Base-by-base conservation (phyloP, 306 rosid genomes). In the Dalbergia oliveri region DNA sequence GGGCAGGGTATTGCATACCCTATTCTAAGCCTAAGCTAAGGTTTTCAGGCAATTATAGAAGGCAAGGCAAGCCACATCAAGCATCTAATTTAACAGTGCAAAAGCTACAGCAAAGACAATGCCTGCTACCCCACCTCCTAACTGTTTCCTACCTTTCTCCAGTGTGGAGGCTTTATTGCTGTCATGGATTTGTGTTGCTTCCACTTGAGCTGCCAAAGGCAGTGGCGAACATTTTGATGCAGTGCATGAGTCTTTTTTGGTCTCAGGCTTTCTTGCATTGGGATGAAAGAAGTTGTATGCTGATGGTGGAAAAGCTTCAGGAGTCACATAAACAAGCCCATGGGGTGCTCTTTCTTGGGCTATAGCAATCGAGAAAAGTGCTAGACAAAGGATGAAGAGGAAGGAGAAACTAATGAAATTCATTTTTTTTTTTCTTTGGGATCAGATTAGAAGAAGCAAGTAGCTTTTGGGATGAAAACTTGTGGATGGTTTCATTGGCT, bases 341-440 rank as follows among this genome's bases (percentile, higher is more conserved):
- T 93, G 99, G 2, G 98, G 97, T 4, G 98, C 88, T 91, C 99
- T 89, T 51, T 90, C 98, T 70, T 91, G 92, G 65, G 90, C 89
- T 63, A 4, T 59, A 18, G 84, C 89, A 4, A 86, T 13, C 21
- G 89, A 80, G 67, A 91, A 69, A 72, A 89, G 72, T 44, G 90
- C 35, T 13, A 87, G 73, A 49, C 87, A 83, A 68, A 89, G 35
- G 66, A 91, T 73, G 58, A 86, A 56, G 82, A 90, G 75, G 39
- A 84, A 49, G 65, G 87, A 73, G 68, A 86, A 76, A 64, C 76
- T 70, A 76, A 58, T 69, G 11, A 56, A 69, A 75, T 74, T 44
- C 93, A 87, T 91, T 71, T 50, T 43, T 47, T 15, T 12, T 26
- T 79, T 69, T 67, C 74, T 80, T 78, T 41, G 82, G 82, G 73